Evolutionary conservation across 768 basidiomycete species (phyloP).

Genomic region (Mycena vulgaris): DNA sequence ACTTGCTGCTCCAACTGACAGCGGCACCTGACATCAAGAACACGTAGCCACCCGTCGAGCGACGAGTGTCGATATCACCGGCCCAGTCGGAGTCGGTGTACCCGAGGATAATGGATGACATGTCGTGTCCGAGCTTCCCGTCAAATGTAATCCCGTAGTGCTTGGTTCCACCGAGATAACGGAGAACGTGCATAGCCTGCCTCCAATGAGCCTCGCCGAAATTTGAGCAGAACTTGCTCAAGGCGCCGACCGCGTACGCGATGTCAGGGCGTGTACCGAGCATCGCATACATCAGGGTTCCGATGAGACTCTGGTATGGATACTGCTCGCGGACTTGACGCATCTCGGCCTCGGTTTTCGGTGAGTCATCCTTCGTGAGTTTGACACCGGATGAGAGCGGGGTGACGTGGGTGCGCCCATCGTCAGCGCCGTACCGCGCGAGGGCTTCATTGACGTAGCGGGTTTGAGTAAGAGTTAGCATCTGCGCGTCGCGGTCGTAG

Average conservation of each 20-base stretch:
- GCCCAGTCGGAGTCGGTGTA: slow-evolving; percentile 42
- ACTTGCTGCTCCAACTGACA: slow-evolving; percentile 54
- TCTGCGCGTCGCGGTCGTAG: slow-evolving; percentile 28
- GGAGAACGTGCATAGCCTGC: slow-evolving; percentile 48
- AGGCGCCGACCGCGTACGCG: slow-evolving; percentile 48
- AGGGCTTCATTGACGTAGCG: slow-evolving; percentile 27
- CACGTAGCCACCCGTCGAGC: slow-evolving; percentile 45
- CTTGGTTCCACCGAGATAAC: slow-evolving; percentile 35
- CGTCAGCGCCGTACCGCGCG: slow-evolving; percentile 1
- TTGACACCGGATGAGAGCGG: slow-evolving; percentile 21
- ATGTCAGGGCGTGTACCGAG: slow-evolving; percentile 57
- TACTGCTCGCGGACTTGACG: neutral
- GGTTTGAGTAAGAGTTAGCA: slow-evolving; percentile 32
- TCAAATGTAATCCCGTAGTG: slow-evolving; percentile 39
- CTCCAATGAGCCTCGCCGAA: slow-evolving; percentile 44
- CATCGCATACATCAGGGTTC: slow-evolving; percentile 52
- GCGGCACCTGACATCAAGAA: slow-evolving; percentile 51
- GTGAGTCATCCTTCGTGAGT: neutral
- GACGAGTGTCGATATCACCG: slow-evolving; percentile 21
- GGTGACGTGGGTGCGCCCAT: neutral
- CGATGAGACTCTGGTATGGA: slow-evolving; percentile 48
- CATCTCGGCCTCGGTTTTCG: neutral
- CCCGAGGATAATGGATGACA: neutral
- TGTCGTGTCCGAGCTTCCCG: too few species aligned
- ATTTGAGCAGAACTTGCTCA: slow-evolving; percentile 50